These are phyloP conservation scores for Tephrocybe rancida DNA, from an alignment of 768 basidiomycete genomes.

Conservation along the genomic window DNA sequence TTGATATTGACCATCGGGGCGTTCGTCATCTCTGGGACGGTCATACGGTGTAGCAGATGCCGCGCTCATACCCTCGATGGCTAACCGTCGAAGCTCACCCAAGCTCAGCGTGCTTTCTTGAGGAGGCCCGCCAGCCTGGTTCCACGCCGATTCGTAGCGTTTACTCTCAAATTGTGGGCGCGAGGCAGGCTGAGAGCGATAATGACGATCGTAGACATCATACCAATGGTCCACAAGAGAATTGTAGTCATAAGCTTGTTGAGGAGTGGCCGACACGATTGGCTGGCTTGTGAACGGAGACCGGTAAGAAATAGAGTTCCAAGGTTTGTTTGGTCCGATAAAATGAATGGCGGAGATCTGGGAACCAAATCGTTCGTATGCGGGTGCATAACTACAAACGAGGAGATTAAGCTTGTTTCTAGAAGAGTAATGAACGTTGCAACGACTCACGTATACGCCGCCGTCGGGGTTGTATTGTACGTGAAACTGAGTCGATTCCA, in stretches of 20 bases:
- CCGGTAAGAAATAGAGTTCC: conserved; percentile 76
- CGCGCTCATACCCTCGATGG: conserved; percentile 56
- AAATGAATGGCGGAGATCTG: conserved; percentile 89
- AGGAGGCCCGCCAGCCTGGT: conserved; percentile 37
- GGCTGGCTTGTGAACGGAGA: conserved; percentile 50
- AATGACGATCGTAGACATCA: conserved; percentile 85
- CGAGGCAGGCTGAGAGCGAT: conserved; percentile 58
- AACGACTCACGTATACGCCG: conserved; percentile 86
- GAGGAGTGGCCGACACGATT: conserved; percentile 23
- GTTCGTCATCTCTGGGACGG: conserved; percentile 11
- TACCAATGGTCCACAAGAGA: conserved; percentile 92
- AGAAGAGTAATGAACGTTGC: conserved; percentile 18
- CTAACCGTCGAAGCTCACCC: conserved; percentile 64
- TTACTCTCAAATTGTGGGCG: conserved; percentile 61
- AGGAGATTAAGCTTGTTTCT: conserved; percentile 25
- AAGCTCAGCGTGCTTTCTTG: conserved; percentile 48
- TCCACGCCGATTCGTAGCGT: conserved; percentile 79
- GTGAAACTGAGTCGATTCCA: conserved; percentile 97
- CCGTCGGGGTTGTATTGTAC: conserved; percentile 97
- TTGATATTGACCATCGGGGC: conserved; percentile 72
- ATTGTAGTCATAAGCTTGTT: conserved; percentile 72
- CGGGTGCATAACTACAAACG: conserved; percentile 86
- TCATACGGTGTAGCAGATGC: conserved; percentile 20
- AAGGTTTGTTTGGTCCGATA: conserved; percentile 96
- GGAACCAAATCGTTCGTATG: conserved; percentile 91